A percentile compares a stretch with the other conserved stretches of the same genome.
phyloP scores from a whole-genome alignment of 345 rosid genomes.

The Streptanthus diversifolius region DNA sequence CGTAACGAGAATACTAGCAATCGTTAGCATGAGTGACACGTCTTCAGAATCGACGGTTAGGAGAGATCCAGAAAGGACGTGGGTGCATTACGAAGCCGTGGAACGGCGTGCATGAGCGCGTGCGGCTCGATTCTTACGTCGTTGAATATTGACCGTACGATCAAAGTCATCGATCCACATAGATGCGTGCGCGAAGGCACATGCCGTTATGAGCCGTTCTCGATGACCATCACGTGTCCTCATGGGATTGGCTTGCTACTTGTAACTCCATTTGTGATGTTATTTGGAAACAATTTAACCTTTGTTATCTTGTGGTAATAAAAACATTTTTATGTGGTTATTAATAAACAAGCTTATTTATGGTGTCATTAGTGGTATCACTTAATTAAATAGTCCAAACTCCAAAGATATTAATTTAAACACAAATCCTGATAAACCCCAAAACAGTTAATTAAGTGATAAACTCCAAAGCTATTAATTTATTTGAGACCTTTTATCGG shows the following conservation, averaged over 20 bases:
- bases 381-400: constrained; percentile 19
- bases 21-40: constrained; percentile 27
- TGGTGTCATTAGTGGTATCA: neutral
- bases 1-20: neutral
- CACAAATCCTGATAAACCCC: constrained; percentile 31
- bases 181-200: constrained; percentile 37
- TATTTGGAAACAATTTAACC: neutral
- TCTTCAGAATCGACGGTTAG: constrained; percentile 24
- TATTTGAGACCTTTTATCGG: constrained; percentile 21
- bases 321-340: neutral
- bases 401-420: constrained; percentile 22
- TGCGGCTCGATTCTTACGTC: constrained; percentile 50
- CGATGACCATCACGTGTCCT: constrained; percentile 34
- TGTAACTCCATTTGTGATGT: constrained; percentile 20
- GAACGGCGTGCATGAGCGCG: constrained; percentile 47
- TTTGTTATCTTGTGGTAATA: constrained; percentile 5
- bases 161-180: constrained; percentile 38
- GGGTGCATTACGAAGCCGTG: constrained; percentile 47
- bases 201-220: constrained; percentile 30
- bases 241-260: constrained; percentile 26
- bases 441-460: too few species aligned
- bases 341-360: constrained; percentile 10
- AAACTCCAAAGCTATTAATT: constrained; percentile 29
- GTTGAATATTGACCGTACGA: constrained; percentile 35
- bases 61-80: constrained; percentile 40